A percentile compares a stretch with the other conserved stretches of the same genome.
phyloP scores from a whole-genome alignment of 2,329 filamentous ascomycete species.

The Ceratocystis albifundus region DNA sequence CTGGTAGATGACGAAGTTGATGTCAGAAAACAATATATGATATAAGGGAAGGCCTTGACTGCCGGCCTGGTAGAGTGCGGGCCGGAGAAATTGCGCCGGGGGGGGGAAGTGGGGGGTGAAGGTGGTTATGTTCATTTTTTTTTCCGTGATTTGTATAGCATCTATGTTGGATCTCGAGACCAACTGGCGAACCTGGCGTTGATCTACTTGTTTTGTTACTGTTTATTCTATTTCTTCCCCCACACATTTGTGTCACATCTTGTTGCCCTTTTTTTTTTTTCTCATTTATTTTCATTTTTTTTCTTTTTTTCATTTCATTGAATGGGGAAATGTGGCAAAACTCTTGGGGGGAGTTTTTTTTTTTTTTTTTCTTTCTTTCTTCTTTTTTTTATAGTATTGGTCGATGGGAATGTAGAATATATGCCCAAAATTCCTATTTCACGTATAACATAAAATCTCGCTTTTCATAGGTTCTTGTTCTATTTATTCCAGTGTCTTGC shows the following conservation, averaged over 20 bases:
- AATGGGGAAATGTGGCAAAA: neutral
- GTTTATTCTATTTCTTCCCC: neutral
- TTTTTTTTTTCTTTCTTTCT: too few relatives aligned
- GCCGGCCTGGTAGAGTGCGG: too few relatives aligned
- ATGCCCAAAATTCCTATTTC: too few relatives aligned
- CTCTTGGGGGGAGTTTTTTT: too few relatives aligned
- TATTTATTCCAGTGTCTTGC: too few relatives aligned
- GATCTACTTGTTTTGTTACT: slow-evolving; percentile 6
- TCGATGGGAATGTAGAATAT: too few relatives aligned
- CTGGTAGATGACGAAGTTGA: neutral
- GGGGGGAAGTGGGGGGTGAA: too few relatives aligned
- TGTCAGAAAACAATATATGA: neutral
- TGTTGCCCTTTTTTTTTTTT: neutral
- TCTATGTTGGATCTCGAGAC: slow-evolving; percentile 10
- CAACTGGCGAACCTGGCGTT: slow-evolving; percentile 12
- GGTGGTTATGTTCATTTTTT: slow-evolving; percentile 4
- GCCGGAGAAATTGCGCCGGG: neutral
- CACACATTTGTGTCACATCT: neutral
- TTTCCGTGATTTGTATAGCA: slow-evolving; percentile 1
- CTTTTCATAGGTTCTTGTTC: too few relatives aligned
- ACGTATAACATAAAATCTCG: too few relatives aligned
- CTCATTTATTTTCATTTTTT: too few relatives aligned
- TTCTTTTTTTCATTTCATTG: too few relatives aligned
- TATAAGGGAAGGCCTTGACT: too few relatives aligned
- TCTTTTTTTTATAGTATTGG: neutral